A percentile compares a stretch with the other conserved stretches of the same genome.
Evolutionary conservation across 805 yeast genomes (phyloP).

Genomic region (Candida alai): DNA sequence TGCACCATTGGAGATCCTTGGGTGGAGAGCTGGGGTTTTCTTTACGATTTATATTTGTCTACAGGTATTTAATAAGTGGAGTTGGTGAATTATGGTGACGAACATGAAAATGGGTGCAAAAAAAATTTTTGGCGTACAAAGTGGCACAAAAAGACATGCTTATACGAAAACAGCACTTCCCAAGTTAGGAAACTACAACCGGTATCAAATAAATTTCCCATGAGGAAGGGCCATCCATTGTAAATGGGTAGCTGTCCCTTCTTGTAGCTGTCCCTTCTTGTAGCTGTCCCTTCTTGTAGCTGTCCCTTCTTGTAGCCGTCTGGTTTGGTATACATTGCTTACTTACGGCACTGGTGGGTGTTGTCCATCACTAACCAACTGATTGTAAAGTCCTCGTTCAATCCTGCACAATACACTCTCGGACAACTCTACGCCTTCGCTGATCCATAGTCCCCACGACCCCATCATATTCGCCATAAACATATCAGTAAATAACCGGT

Average conservation of each 20-base stretch:
- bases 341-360: too few relatives aligned
- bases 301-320: too few relatives aligned
- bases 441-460: constrained; percentile 76
- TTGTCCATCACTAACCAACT: constrained; percentile 16
- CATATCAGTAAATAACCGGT: constrained; percentile 85
- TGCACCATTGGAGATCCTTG: constrained; percentile 9
- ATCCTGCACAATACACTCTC: constrained; percentile 46
- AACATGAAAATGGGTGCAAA: not conserved
- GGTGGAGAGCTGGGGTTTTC: not conserved
- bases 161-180: constrained; percentile 40
- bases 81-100: too few relatives aligned
- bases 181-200: constrained; percentile 43
- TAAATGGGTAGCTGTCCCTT: too few relatives aligned
- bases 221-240: too few relatives aligned
- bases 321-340: too few relatives aligned
- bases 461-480: constrained; percentile 95
- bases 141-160: not conserved
- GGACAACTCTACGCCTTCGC: constrained; percentile 66
- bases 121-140: too few relatives aligned
- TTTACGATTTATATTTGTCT: not conserved
- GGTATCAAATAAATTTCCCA: too few relatives aligned
- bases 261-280: too few relatives aligned
- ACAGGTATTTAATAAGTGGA: too few relatives aligned
- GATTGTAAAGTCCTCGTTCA: constrained; percentile 42
- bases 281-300: too few relatives aligned